These are phyloP conservation scores for Phytomonas serpens DNA, from an alignment of 208 protist genomes.

Conservation along the genomic window DNA sequence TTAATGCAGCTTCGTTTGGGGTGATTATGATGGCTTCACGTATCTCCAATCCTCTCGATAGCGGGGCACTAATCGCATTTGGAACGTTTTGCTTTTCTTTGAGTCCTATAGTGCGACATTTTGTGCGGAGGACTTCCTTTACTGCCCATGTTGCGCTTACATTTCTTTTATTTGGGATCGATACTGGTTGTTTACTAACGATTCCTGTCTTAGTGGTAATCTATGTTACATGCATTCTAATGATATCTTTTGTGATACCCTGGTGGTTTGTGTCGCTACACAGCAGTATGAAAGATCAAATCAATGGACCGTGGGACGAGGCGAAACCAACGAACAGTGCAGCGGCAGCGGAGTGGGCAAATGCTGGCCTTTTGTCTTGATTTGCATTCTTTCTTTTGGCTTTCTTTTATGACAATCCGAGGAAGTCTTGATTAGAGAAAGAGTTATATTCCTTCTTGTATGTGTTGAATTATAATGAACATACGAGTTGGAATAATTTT, in stretches of 20 bases:
- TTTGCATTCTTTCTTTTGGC: neutral
- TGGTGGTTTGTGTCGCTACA: slow-evolving; percentile 74
- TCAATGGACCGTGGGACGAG: slow-evolving; percentile 90
- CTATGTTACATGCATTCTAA: slow-evolving; percentile 35
- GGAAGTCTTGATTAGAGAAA: neutral
- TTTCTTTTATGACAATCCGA: neutral
- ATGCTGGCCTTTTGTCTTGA: slow-evolving; percentile 64
- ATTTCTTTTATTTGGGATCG: slow-evolving; percentile 45
- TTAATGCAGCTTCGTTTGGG: slow-evolving; percentile 80
- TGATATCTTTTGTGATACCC: slow-evolving; percentile 70
- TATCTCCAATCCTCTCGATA: slow-evolving; percentile 49
- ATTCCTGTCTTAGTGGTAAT: slow-evolving; percentile 52
- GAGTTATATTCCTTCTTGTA: neutral
- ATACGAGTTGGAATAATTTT: neutral
- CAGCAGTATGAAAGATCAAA: slow-evolving; percentile 74
- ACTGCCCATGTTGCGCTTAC: slow-evolving; percentile 63
- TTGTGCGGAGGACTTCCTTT: slow-evolving; percentile 43
- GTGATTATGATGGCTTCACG: slow-evolving; percentile 82
- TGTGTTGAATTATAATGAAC: neutral
- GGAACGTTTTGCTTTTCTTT: slow-evolving; percentile 79
- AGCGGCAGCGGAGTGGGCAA: slow-evolving; percentile 87
- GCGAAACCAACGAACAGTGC: slow-evolving; percentile 89
- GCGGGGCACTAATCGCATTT: slow-evolving; percentile 75
- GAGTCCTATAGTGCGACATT: slow-evolving; percentile 69
- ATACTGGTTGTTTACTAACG: slow-evolving; percentile 39